These are phyloP conservation scores for Aureobasidium sp. DNA, from an alignment of 2,329 filamentous ascomycete genomes.

Conservation along the genomic window DNA sequence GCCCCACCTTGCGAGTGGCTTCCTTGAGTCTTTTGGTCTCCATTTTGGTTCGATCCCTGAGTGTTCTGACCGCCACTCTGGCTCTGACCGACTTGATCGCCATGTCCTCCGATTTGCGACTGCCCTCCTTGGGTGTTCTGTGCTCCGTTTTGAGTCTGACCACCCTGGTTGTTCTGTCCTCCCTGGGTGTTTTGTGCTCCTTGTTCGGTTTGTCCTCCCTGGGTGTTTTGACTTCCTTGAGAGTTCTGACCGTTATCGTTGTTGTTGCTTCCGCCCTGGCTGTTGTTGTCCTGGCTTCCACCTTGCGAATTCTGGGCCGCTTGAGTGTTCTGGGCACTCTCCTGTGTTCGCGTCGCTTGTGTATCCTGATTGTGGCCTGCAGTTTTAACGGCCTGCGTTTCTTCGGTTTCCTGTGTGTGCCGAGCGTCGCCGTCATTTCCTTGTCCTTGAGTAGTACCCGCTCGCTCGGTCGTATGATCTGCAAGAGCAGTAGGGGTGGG, in stretches of 20 bases:
- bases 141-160: neutral
- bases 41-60: too few relatives aligned
- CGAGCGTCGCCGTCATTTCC: neutral
- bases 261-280: neutral
- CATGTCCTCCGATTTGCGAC: too few relatives aligned
- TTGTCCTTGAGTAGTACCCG: neutral
- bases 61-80: neutral
- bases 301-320: neutral
- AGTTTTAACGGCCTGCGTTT: neutral
- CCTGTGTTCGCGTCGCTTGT: neutral
- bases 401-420: neutral
- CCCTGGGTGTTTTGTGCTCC: neutral
- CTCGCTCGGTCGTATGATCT: neutral
- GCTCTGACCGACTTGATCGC: too few relatives aligned
- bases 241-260: neutral
- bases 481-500: slow-evolving; percentile 15
- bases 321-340: neutral
- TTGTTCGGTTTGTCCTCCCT: neutral
- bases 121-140: neutral
- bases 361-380: neutral
- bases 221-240: neutral
- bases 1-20: too few relatives aligned
- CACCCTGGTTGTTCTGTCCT: neutral
- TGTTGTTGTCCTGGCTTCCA: neutral
- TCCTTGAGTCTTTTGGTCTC: too few relatives aligned